phyloP scores from a whole-genome alignment of 352 stramenopile species.

The Phytopythium montanum region DNA sequence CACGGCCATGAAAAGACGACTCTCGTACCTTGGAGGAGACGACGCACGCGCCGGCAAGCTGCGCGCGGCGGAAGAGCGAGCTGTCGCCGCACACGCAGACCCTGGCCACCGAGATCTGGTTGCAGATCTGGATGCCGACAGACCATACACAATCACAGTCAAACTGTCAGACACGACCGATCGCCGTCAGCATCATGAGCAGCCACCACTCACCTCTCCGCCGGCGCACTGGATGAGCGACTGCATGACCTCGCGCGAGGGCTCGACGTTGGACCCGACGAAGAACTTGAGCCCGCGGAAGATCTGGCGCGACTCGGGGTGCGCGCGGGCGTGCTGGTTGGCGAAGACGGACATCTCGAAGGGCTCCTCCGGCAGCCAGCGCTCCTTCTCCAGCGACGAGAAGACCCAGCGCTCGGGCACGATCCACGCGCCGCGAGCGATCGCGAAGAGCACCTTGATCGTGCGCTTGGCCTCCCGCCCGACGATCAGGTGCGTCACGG shows the following conservation, averaged over 20 bases:
- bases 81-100: slow-evolving; percentile 68
- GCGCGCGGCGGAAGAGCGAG: slow-evolving; percentile 53
- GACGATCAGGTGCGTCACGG: slow-evolving; percentile 76
- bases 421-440: slow-evolving; percentile 78
- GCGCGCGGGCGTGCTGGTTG: slow-evolving; percentile 35
- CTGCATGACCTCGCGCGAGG: slow-evolving; percentile 65
- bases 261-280: slow-evolving; percentile 67
- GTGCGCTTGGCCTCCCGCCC: slow-evolving; percentile 64
- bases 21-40: slow-evolving; percentile 57
- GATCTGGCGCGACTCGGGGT: slow-evolving; percentile 50
- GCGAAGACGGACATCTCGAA: slow-evolving; percentile 60
- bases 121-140: slow-evolving; percentile 40
- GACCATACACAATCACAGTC: slow-evolving; percentile 4
- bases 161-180: slow-evolving; percentile 1
- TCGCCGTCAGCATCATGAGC: background rate
- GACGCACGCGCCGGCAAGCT: slow-evolving; percentile 47
- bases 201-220: slow-evolving; percentile 53
- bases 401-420: slow-evolving; percentile 79
- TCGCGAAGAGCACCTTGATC: slow-evolving; percentile 84
- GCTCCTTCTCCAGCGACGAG: slow-evolving; percentile 65
- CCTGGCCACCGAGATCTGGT: slow-evolving; percentile 64
- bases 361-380: slow-evolving; percentile 64
- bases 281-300: slow-evolving; percentile 68
- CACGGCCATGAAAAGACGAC: background rate
- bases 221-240: slow-evolving; percentile 72